Conservation (phyloP, 768 basidiomycete genomes). For the Fistulinella prunicolor region DNA sequence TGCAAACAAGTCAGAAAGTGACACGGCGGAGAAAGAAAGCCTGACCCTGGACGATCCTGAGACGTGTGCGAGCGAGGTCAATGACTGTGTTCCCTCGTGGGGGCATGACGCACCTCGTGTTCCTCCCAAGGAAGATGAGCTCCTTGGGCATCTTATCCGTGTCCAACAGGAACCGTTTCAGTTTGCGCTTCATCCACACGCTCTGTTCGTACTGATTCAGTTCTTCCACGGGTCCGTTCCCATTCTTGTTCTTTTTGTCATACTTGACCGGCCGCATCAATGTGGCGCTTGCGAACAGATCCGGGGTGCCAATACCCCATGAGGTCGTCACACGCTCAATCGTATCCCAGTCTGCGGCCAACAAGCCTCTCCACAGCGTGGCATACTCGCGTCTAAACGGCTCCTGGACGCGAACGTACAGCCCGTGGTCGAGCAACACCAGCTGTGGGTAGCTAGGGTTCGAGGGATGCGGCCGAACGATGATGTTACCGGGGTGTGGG, state of each 20-base stretch:
- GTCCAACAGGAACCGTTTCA: slow-evolving; percentile 65
- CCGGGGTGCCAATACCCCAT: slow-evolving; percentile 73
- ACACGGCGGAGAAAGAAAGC: background rate
- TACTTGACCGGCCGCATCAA: slow-evolving; percentile 59
- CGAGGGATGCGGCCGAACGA: slow-evolving; percentile 50
- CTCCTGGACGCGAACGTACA: slow-evolving; percentile 74
- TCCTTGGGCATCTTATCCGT: slow-evolving; percentile 79
- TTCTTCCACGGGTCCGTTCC: slow-evolving; percentile 15
- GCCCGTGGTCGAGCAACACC: slow-evolving; percentile 88
- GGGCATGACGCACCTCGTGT: slow-evolving; percentile 53
- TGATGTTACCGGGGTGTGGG: slow-evolving; percentile 76
- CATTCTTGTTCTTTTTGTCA: slow-evolving; percentile 16
- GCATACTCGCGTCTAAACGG: slow-evolving; percentile 76
- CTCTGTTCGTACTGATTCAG: slow-evolving; percentile 69
- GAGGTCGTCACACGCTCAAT: slow-evolving; percentile 49
- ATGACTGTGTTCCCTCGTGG: no score
- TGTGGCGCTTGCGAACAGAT: slow-evolving; percentile 71
- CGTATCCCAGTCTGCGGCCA: slow-evolving; percentile 51
- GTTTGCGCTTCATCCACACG: slow-evolving; percentile 60
- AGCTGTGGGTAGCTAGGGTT: slow-evolving; percentile 46
- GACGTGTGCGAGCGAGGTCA: no score
- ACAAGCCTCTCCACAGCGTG: slow-evolving; percentile 66
- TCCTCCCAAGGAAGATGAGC: slow-evolving; percentile 70
- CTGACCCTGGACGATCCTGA: slow-evolving; percentile 39
- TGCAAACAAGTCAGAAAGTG: background rate